These are phyloP conservation scores for Calycina herbarum DNA, from an alignment of 2,329 filamentous ascomycete species.

Conservation along the genomic window DNA sequence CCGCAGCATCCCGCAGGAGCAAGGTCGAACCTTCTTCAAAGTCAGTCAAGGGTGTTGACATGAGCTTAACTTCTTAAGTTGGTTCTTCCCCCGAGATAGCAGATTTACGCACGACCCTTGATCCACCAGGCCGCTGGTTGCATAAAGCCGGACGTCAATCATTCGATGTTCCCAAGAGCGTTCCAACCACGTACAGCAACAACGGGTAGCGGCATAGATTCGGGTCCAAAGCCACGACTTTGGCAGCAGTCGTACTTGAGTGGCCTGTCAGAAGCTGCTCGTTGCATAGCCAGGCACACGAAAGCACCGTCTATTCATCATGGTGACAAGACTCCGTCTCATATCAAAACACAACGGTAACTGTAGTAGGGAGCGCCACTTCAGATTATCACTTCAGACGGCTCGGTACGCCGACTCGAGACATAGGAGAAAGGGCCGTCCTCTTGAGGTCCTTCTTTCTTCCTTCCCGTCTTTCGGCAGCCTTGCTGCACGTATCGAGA, in stretches of 20 bases:
- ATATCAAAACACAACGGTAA: slow-evolving; percentile 8
- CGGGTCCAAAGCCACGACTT: slow-evolving; percentile 2
- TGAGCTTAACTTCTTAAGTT: not conserved
- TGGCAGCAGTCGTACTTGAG: not conserved
- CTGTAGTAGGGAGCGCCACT: not conserved
- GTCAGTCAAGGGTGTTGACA: not conserved
- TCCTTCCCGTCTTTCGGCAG: not conserved
- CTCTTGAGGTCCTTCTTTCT: not conserved
- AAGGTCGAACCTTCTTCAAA: not conserved
- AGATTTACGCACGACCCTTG: not conserved
- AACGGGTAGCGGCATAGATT: not conserved
- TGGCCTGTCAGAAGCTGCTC: not conserved
- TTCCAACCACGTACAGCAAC: not conserved
- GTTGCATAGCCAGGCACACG: not conserved
- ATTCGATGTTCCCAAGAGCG: not conserved
- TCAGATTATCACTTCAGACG: not conserved
- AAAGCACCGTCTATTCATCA: not conserved
- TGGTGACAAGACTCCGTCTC: slow-evolving; percentile 4
- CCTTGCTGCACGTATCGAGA: not conserved
- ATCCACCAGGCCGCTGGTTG: not conserved
- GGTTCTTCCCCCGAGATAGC: not conserved
- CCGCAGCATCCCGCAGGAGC: not conserved
- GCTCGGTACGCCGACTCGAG: not conserved
- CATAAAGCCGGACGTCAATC: slow-evolving; percentile 1
- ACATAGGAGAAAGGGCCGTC: not conserved